phyloP scores from a whole-genome alignment of 345 rosid genomes.

The Citrus sp. region DNA sequence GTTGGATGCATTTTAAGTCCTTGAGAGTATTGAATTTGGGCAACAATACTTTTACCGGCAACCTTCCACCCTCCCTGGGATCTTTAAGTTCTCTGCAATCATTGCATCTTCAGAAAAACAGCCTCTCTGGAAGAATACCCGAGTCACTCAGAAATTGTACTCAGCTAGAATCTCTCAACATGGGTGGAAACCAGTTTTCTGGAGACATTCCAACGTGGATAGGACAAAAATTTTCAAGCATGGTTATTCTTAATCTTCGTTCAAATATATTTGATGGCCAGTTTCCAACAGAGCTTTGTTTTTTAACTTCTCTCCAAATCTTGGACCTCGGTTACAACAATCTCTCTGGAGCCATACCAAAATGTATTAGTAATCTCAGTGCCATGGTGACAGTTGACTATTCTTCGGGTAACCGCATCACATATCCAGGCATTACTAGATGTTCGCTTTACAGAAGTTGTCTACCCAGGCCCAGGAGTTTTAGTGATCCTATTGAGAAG shows the following conservation, averaged over 20 bases:
- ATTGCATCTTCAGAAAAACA: background rate
- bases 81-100: background rate
- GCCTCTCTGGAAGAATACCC: background rate
- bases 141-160: background rate
- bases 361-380: conserved; percentile 1
- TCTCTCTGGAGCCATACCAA: background rate
- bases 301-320: background rate
- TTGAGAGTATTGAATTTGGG: too few species aligned
- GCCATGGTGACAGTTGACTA: background rate
- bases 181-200: background rate
- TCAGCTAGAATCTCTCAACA: background rate
- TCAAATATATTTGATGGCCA: conserved; percentile 9
- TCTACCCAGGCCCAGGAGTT: too few species aligned
- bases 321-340: conserved; percentile 12
- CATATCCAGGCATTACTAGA: too few species aligned
- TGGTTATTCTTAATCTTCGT: background rate
- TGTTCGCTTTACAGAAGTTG: too few species aligned
- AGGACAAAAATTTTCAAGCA: background rate
- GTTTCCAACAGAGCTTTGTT: background rate
- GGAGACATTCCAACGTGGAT: conserved; percentile 6
- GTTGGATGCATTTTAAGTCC: background rate
- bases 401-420: too few species aligned
- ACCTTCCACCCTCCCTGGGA: conserved; percentile 9
- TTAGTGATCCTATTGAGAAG: too few species aligned
- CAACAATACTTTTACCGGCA: conserved; percentile 4